Conservation (phyloP, 352 stramenopile species). For the Pythium graminicola region DNA sequence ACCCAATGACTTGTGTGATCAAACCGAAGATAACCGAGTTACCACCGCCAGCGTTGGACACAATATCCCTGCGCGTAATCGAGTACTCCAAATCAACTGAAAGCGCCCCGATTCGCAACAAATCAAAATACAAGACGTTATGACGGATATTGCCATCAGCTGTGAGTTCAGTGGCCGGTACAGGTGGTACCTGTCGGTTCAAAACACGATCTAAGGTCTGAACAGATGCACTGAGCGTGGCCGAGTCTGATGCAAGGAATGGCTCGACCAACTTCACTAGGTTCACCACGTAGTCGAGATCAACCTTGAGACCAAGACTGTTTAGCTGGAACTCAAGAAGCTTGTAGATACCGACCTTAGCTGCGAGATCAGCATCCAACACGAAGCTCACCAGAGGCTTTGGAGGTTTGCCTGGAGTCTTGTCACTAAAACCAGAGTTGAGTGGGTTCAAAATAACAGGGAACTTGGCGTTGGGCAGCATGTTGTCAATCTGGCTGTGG, state of each 20-base stretch:
- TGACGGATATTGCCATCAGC: constrained; percentile 62
- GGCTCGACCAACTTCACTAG: constrained; percentile 76
- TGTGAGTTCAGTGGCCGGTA: constrained; percentile 50
- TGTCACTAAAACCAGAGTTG: constrained; percentile 74
- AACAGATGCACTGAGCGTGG: constrained; percentile 48
- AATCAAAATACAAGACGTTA: constrained; percentile 78
- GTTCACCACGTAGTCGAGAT: constrained; percentile 82
- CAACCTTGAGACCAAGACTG: constrained; percentile 68
- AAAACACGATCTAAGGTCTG: constrained; percentile 57
- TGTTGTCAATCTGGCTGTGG: constrained; percentile 82
- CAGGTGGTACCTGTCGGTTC: constrained; percentile 46
- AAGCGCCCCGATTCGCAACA: constrained; percentile 66
- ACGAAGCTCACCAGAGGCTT: constrained; percentile 65
- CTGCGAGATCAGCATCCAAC: constrained; percentile 66
- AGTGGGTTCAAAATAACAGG: constrained; percentile 79
- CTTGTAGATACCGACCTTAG: constrained; percentile 78
- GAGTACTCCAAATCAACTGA: constrained; percentile 75
- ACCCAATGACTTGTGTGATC: constrained; percentile 70
- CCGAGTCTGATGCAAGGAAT: constrained; percentile 65
- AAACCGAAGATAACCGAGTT: constrained; percentile 77
- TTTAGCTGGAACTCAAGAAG: constrained; percentile 67
- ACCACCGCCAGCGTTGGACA: constrained; percentile 44
- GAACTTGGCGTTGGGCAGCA: constrained; percentile 75
- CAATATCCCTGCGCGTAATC: constrained; percentile 81
- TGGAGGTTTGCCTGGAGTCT: constrained; percentile 44